A percentile compares a stretch with the other conserved stretches of the same genome.
Conservation (phyloP, 2,329 filamentous ascomycete genomes). For the Fusarium tricinctum region DNA sequence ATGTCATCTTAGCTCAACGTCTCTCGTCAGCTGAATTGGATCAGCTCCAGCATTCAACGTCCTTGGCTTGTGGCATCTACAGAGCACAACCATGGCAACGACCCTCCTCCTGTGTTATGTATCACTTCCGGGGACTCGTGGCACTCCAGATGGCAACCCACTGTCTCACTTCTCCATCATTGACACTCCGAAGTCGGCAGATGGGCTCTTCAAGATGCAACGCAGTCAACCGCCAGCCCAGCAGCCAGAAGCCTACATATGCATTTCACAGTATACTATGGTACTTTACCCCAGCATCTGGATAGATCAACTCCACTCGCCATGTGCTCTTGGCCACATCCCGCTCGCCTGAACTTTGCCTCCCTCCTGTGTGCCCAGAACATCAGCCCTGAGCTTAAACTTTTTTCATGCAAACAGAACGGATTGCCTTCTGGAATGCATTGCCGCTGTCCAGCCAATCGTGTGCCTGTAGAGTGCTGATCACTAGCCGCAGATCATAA, state of each 20-base stretch:
- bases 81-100: conserved; percentile 20
- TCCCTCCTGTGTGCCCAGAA: conserved; percentile 1
- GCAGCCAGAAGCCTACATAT: not conserved
- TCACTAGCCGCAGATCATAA: conserved; percentile 25
- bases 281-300: conserved; percentile 13
- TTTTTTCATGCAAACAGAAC: conserved; percentile 10
- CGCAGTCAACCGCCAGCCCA: not conserved
- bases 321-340: conserved; percentile 32
- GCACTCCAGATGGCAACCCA: conserved; percentile 22
- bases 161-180: conserved; percentile 36
- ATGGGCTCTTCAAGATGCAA: not conserved
- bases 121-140: conserved; percentile 15
- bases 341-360: conserved; percentile 21
- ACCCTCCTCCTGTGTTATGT: conserved; percentile 22
- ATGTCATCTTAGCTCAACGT: conserved; percentile 10
- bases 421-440: conserved; percentile 35
- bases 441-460: conserved; percentile 19
- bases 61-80: conserved; percentile 9
- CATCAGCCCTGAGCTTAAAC: conserved; percentile 19
- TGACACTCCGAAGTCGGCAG: conserved; percentile 26
- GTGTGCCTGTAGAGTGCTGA: conserved; percentile 14
- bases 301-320: conserved; percentile 34
- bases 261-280: not conserved
- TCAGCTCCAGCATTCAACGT: conserved; percentile 14
- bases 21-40: conserved; percentile 7